Percentiles rank a stretch among this genome's conserved stretches.
Conservation (phyloP, 495 filamentous ascomycete genomes). For the Tuber microsphaerosporum region DNA sequence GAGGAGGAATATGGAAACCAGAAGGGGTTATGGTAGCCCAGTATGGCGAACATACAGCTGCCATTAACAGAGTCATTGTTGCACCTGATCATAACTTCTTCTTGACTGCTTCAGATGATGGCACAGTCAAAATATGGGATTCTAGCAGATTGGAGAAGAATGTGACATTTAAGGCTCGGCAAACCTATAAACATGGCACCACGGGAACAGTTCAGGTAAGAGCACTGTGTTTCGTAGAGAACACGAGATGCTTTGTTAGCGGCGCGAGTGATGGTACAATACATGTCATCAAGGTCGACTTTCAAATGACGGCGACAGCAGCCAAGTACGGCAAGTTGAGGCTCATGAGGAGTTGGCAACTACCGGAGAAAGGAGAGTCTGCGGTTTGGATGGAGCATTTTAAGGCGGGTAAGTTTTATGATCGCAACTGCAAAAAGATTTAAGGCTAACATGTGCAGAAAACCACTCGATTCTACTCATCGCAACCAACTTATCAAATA, state of each 20-base stretch:
- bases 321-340: constrained; percentile 71
- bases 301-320: constrained; percentile 52
- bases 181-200: constrained; percentile 67
- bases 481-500: constrained; percentile 74
- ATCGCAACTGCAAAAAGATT: neutral
- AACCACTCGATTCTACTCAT: constrained; percentile 70
- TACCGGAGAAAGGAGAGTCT: constrained; percentile 60
- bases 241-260: constrained; percentile 86
- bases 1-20: constrained; percentile 62
- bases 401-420: constrained; percentile 48
- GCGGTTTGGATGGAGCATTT: constrained; percentile 91
- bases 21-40: constrained; percentile 74
- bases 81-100: constrained; percentile 94
- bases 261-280: constrained; percentile 85
- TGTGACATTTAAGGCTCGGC: constrained; percentile 75
- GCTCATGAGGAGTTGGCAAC: constrained; percentile 69
- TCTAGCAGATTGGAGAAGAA: constrained; percentile 81
- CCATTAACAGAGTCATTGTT: constrained; percentile 73
- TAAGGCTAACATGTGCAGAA: constrained; percentile 46
- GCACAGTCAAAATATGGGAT: constrained; percentile 90
- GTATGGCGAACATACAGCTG: constrained; percentile 76
- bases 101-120: constrained; percentile 86
- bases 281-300: constrained; percentile 80
- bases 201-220: constrained; percentile 59
- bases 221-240: constrained; percentile 80